phyloP scores from a whole-genome alignment of 1,139 yeast genomes.

The Lodderomyces theae region DNA sequence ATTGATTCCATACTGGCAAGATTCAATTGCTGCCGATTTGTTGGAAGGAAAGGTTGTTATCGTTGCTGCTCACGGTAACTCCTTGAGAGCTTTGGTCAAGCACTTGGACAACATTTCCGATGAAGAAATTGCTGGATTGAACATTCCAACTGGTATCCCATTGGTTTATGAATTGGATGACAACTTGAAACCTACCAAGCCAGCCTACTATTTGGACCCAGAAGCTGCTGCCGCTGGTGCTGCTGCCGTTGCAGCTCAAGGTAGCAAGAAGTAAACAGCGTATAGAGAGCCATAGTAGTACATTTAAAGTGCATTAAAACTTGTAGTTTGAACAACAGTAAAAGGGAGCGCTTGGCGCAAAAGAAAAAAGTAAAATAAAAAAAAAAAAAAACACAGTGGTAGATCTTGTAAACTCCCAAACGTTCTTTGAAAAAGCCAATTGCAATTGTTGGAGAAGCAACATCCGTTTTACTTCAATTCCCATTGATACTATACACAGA shows the following conservation, averaged over 20 bases:
- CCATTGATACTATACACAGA: neutral
- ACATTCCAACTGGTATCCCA: constrained; percentile 99
- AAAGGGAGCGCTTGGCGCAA: neutral
- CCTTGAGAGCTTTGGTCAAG: constrained; percentile 94
- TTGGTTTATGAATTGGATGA: constrained; percentile 94
- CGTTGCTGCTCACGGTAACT: constrained; percentile 98
- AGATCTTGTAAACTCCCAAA: too few species aligned
- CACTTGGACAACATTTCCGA: constrained; percentile 94
- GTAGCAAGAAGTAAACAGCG: constrained; percentile 46
- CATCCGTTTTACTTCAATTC: neutral
- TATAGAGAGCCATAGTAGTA: too few species aligned
- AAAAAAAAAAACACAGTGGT: too few species aligned
- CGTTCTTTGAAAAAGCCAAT: too few species aligned
- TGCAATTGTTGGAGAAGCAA: neutral
- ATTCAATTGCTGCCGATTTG: constrained; percentile 82
- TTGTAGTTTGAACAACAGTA: too few species aligned
- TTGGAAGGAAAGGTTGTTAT: constrained; percentile 85
- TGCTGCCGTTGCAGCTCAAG: constrained; percentile 98
- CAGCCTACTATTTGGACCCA: constrained; percentile 96
- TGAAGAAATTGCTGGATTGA: constrained; percentile 86
- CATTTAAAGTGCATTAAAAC: too few species aligned
- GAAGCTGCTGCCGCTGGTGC: constrained; percentile 99
- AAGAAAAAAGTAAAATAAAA: neutral
- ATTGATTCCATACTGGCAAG: constrained; percentile 97
- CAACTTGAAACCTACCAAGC: constrained; percentile 83